A percentile compares a stretch with the other conserved stretches of the same genome.
phyloP scores from a whole-genome alignment of 2,329 filamentous ascomycete species.

The Capronia coronata region DNA sequence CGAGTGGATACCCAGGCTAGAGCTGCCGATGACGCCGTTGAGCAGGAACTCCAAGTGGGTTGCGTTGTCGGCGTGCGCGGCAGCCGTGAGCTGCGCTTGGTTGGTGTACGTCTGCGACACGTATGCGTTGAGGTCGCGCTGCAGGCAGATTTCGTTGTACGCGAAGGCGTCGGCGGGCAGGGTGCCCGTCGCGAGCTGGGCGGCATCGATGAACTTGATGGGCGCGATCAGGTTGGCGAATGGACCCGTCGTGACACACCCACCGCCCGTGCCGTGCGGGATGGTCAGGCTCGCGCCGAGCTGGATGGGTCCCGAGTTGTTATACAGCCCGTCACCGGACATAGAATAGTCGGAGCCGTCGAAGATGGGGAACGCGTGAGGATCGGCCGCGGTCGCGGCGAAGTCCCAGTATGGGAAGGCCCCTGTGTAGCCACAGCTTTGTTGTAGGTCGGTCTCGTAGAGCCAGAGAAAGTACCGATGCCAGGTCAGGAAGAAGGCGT shows the following conservation, averaged over 20 bases:
- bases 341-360: conserved; percentile 37
- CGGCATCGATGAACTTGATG: conserved; percentile 24
- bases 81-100: conserved; percentile 17
- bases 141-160: conserved; percentile 27
- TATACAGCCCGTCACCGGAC: conserved; percentile 30
- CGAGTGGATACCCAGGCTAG: conserved; percentile 26
- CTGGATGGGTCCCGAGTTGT: conserved; percentile 22
- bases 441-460: conserved; percentile 40
- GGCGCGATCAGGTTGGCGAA: conserved; percentile 27
- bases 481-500: conserved; percentile 40
- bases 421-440: conserved; percentile 43
- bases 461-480: conserved; percentile 41
- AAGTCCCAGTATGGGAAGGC: conserved; percentile 41
- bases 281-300: conserved; percentile 22
- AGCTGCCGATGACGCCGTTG: conserved; percentile 26
- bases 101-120: conserved; percentile 27
- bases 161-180: conserved; percentile 23
- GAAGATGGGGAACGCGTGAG: conserved; percentile 30
- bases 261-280: conserved; percentile 29
- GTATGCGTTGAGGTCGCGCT: conserved; percentile 27
- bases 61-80: conserved; percentile 24
- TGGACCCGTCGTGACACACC: conserved; percentile 29
- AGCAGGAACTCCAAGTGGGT: conserved; percentile 24
- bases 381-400: conserved; percentile 31
- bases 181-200: conserved; percentile 17